Percentiles rank a stretch among this genome's conserved stretches.
Evolutionary conservation across 495 filamentous ascomycete species (phyloP).

Genomic region (Aspergillus avenaceus): DNA sequence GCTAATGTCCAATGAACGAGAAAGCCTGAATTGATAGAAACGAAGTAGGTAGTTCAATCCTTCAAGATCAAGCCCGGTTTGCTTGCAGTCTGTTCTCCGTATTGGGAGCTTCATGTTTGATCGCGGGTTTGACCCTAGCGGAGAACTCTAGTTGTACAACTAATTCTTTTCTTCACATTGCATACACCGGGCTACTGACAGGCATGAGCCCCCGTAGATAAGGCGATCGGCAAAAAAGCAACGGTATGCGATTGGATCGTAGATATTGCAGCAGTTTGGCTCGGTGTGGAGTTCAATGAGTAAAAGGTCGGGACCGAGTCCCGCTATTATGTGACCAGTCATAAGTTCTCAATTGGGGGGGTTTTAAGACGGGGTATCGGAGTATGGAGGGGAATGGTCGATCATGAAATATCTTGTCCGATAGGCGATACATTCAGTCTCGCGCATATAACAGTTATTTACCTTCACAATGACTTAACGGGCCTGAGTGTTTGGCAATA

Average conservation of each 20-base stretch:
- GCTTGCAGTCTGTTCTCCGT: too few species aligned
- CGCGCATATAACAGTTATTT: too few species aligned
- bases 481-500: too few species aligned
- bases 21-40: too few species aligned
- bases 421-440: background rate
- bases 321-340: constrained; percentile 2
- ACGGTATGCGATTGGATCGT: background rate
- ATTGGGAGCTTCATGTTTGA: background rate
- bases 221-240: background rate
- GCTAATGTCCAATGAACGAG: too few species aligned
- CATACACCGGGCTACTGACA: background rate
- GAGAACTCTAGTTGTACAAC: too few species aligned
- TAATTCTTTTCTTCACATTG: background rate
- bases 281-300: background rate
- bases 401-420: background rate
- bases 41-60: too few species aligned
- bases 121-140: too few species aligned
- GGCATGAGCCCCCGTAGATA: background rate
- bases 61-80: too few species aligned
- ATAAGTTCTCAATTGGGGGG: background rate
- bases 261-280: background rate
- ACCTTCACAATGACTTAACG: too few species aligned
- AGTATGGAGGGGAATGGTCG: background rate
- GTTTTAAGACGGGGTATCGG: background rate
- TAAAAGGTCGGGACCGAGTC: background rate